Evolutionary conservation across 768 basidiomycete species (phyloP).

Genomic region (Nidularia pulvinata): DNA sequence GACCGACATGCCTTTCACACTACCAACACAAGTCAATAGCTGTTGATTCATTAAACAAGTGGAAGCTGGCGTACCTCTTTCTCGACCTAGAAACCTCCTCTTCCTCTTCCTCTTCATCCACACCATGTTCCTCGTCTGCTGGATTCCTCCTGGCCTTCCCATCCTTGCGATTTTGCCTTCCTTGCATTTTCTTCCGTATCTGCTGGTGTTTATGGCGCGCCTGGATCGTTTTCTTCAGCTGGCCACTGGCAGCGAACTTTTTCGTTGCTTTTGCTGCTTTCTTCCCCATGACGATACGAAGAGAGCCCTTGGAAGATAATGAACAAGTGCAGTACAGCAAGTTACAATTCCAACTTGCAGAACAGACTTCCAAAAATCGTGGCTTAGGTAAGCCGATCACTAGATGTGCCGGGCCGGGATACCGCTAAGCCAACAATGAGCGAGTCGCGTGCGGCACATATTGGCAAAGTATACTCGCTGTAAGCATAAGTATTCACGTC

Average conservation of each 20-base stretch:
- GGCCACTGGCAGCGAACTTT: conserved; percentile 88
- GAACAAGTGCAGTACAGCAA: no score
- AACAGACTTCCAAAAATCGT: no score
- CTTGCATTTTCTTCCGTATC: conserved; percentile 67
- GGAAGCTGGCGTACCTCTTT: conserved; percentile 10
- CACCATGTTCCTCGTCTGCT: conserved; percentile 28
- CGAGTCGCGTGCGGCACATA: no score
- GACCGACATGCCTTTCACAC: conserved; percentile 61
- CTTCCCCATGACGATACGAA: conserved; percentile 30
- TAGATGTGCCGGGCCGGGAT: no score
- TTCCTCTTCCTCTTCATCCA: conserved; percentile 29
- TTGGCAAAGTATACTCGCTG: no score
- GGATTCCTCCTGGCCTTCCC: conserved; percentile 24
- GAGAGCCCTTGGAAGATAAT: background rate
- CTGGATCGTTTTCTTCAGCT: conserved; percentile 86
- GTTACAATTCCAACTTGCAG: no score
- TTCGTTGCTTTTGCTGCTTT: conserved; percentile 81
- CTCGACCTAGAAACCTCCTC: conserved; percentile 12
- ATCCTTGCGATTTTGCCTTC: conserved; percentile 45
- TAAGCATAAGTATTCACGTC: no score
- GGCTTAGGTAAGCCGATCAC: no score
- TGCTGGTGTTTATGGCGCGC: conserved; percentile 82
- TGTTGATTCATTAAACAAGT: background rate
- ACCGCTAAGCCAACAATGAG: no score
- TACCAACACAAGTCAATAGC: conserved; percentile 6